Base-by-base conservation (phyloP, 768 basidiomycete genomes). In the Tremella fuciformis region DNA sequence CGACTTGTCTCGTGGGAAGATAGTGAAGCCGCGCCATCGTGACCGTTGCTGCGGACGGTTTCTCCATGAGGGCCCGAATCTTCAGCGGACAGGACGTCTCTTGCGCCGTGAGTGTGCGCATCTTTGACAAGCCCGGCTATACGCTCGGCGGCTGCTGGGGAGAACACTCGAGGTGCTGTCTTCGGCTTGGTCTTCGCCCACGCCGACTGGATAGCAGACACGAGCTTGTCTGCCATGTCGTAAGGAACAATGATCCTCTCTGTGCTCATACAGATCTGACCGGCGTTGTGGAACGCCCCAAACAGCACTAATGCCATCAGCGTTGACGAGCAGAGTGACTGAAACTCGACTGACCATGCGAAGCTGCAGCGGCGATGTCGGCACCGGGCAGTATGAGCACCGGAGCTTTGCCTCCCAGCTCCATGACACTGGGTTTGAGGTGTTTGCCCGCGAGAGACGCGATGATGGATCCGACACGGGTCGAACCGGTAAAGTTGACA, bases 361-460 rank as follows among this genome's bases (percentile, higher is more conserved):
- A 79, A 0, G 84, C 82, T 0, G 84, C 84, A 44, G 80, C 77
- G 4, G 74, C 65, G 21, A 84, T 58, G 63, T 84, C 78, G 0
- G 83, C 84, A 58, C 84, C 83, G 13, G 69, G 67, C 18, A 75
- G 60, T 11, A 78, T 71, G 42, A 77, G 60, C 13, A 70, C 67
- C 0, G 74, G 69, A 0, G 75, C 75, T 57, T 77, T 77, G 13
- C 77, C 77, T 9, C 74, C 74, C 22, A 74, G 58, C 21, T 74
- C 73, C 18, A 77, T 53, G 7, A 65, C 34, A 38, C 58, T 57
- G 1, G 76, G 72, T 68, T 79, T 78, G 60, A 78, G 52, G 57
- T 76, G 53, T 47, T 62, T 64, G 2, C 77, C 77, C 37, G 70
- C 71, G 3, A 68, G 15, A 48, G 59, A 38, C 0, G 65, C 77